Base-by-base conservation (phyloP, 2,329 filamentous ascomycete species). In the Calonectria montana region DNA sequence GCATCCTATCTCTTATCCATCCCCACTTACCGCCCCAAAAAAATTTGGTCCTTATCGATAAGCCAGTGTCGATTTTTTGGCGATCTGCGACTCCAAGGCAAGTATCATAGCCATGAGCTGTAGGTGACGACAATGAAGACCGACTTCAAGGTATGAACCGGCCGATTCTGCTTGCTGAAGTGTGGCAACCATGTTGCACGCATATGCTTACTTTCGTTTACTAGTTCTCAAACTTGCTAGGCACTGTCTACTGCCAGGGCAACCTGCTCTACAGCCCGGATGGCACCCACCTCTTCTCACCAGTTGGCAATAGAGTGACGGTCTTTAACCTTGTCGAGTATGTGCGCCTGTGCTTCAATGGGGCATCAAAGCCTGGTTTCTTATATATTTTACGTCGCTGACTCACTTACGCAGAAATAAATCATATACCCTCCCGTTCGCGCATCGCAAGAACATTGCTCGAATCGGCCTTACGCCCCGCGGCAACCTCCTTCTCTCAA, bases 211-310 rank as follows among this genome's bases (percentile, higher is more conserved):
- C 50, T 27, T 18, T 1, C 2, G 8, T 45, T 12, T 12, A 27
- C n/a, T 80, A 98, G 96, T 99, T 99, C 87, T 98, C 96, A 83
- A 99, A 98, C 86, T 91, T 99, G 83, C 91, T 99, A 81, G 97
- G 97, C 82, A 99, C 97, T 78, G 97, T 99, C 82, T 99, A 98
- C 88, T 95, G 95, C 87, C 94, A 96, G 90, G 97, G 97, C 85
- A 99, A 98, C 84, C 91, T 99, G 81, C 90, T 98, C 82, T 99
- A 97, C 88, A 97, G 94, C 80, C 95, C 96, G 73, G 96, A 99
- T 90, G 97, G 97, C 82, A 97, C 94, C 80, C 96, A 95, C 86
- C 90, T 99, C 76, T 94, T 97, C 80, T 99, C 97, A 53, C 97
- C 97, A 9, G 97, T 99, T 65, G 97, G 97, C 82, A 99, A 98